Percentiles rank a stretch among this genome's conserved stretches.
Evolutionary conservation across 306 rosid species (phyloP).

Genomic region (Casuarina cunninghamiana): DNA sequence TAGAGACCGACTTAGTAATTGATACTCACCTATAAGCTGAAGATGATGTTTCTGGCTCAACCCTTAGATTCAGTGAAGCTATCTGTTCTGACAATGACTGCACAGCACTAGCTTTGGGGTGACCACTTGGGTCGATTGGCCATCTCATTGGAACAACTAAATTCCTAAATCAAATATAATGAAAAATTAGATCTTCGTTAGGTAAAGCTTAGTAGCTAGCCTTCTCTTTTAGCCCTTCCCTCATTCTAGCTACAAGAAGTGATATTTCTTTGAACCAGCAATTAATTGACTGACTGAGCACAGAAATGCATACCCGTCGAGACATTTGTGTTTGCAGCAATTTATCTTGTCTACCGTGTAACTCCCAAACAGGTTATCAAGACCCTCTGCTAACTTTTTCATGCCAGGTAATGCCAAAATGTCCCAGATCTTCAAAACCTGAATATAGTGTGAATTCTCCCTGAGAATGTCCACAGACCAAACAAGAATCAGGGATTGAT

Average conservation of each 20-base stretch:
- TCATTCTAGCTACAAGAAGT: no score
- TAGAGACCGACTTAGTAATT: no score
- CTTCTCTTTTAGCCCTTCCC: not conserved
- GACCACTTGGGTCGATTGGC: conserved; percentile 10
- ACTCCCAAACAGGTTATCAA: conserved; percentile 16
- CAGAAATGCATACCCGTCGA: conserved; percentile 14
- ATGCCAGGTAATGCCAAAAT: conserved; percentile 14
- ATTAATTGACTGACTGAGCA: not conserved
- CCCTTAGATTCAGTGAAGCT: conserved; percentile 22
- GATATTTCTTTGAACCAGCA: not conserved
- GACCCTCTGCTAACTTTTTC: conserved; percentile 12
- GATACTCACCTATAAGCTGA: conserved; percentile 22
- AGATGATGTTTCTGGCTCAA: conserved; percentile 6
- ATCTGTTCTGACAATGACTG: conserved; percentile 19
- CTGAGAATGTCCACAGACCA: conserved; percentile 35
- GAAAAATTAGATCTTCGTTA: not conserved
- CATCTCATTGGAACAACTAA: conserved; percentile 39
- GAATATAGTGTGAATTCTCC: conserved; percentile 14
- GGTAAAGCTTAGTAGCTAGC: not conserved
- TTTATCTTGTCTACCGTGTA: conserved; percentile 16
- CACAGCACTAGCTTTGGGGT: not conserved
- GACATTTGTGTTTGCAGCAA: conserved; percentile 23
- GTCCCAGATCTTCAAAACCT: conserved; percentile 35
- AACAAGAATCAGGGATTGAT: conserved; percentile 14
- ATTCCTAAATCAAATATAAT: conserved; percentile 15